Evolutionary conservation across 2,329 filamentous ascomycete species (phyloP), one percentile per base, ranked within the genome.

Genomic region (Polychaeton citri): DNA sequence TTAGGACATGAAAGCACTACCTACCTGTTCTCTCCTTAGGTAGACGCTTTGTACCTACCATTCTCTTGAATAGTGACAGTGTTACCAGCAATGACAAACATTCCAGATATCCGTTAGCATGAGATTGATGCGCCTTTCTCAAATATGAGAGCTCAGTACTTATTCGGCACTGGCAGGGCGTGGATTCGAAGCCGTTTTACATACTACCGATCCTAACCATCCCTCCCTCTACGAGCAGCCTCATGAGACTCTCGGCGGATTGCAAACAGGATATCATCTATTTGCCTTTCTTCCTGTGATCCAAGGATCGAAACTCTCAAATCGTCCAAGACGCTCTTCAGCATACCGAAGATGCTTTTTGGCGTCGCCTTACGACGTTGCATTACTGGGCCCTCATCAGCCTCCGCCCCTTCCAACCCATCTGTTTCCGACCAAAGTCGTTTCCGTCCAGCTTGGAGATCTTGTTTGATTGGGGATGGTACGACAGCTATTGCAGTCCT

Each of bases 241-340:
- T 78, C 74, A 54, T 81, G 81, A 35, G 87, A 68, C 54, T 81
- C 76, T 43, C 72, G 69, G 55, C 81, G 79, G 44, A 88, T 74
- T 54, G 88, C 80, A 63, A 87, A 83, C 52, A 90, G 67, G 48
- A 84, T 62, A 52, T 87, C 79, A 51, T 90, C 83, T 45, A 90
- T 68, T 52, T 79, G 69, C 40, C 76, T 69, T 36, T 85, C 72
- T 41, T 83, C 76, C 8, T 72, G 65, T 8, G 73, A 68, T 12
- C 74, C 74, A 30, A 92, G 59, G 12, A 71, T 64, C 16, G 76
- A 65, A 19, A 60, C 62, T 36, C 68, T 71, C 39, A 86, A 64
- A 43, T 75, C 68, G 15, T 66, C 64, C 17, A 90, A 57, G 0
- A 80, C 64, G 15, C 60, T 62, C 42, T 61, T 66, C 30, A 80